These are phyloP conservation scores for Jacaranda mimosifolia DNA, from an alignment of 257 asterid species.

Conservation along the genomic window DNA sequence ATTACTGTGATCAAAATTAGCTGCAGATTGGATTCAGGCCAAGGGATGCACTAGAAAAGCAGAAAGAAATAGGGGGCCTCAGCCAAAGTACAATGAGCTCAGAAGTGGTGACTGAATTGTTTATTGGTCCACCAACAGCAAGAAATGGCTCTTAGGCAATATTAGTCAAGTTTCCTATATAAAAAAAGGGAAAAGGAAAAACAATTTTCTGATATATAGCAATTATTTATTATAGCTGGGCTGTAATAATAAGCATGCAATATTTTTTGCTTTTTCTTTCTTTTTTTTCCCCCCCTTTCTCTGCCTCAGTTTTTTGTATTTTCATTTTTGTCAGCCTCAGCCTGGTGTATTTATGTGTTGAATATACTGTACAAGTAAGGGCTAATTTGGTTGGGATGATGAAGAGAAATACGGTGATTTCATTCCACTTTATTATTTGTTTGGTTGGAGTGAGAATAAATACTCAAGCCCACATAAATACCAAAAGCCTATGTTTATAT, in stretches of 20 bases:
- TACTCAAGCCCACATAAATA: too few relatives aligned
- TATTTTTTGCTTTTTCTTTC: not conserved
- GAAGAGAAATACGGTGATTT: too few relatives aligned
- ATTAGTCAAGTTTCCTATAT: not conserved
- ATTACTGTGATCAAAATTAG: not conserved
- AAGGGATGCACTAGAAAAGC: constrained; percentile 20
- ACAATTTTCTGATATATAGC: not conserved
- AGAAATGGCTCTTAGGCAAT: constrained; percentile 5
- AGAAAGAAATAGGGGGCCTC: constrained; percentile 29
- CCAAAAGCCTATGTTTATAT: too few relatives aligned
- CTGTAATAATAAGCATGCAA: not conserved
- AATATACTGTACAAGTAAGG: not conserved
- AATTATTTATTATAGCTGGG: not conserved
- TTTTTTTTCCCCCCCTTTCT: not conserved
- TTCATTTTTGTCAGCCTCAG: not conserved
- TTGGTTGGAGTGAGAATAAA: too few relatives aligned
- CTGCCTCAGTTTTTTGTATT: not conserved
- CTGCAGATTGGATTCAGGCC: constrained; percentile 39
- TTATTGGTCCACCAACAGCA: constrained; percentile 53
- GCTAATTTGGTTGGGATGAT: too few relatives aligned
- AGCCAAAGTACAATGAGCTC: constrained; percentile 38
- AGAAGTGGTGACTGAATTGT: constrained; percentile 55
- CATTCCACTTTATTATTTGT: too few relatives aligned
- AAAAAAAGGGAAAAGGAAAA: not conserved
- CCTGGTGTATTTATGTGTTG: not conserved